Evolutionary conservation across 106 monocot genomes (phyloP).

Genomic region (Allium cepa): DNA sequence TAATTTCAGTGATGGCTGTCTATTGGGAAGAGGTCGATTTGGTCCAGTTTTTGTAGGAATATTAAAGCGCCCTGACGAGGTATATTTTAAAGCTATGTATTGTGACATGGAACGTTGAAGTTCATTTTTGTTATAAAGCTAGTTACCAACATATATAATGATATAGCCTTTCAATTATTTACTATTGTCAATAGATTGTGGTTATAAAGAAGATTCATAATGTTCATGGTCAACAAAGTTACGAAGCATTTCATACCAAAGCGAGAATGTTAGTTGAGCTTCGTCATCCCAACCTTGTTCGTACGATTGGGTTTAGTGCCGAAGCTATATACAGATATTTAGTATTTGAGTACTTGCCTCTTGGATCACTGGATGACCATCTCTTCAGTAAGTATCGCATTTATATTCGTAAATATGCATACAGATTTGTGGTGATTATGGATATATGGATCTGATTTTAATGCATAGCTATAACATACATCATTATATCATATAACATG

Average conservation of each 20-base stretch:
- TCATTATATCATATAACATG: too few species aligned
- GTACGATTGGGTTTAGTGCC: not conserved
- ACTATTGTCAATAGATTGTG: not conserved
- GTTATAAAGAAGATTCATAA: not conserved
- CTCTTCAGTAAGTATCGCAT: not conserved
- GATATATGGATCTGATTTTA: too few species aligned
- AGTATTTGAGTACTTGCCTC: slow-evolving; percentile 3
- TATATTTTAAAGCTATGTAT: too few species aligned
- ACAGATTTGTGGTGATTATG: too few species aligned
- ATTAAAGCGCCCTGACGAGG: too few species aligned
- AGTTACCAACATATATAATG: too few species aligned
- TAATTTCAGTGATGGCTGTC: too few species aligned
- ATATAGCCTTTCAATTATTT: not conserved
- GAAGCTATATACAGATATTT: not conserved
- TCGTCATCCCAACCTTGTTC: slow-evolving; percentile 1
- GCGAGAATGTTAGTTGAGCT: not conserved
- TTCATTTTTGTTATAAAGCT: too few species aligned
- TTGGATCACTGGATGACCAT: not conserved
- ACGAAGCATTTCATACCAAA: not conserved
- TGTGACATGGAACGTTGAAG: too few species aligned
- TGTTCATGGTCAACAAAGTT: not conserved
- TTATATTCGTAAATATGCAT: not conserved
- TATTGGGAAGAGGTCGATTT: too few species aligned
- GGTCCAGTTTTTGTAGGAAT: too few species aligned
- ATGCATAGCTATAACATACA: too few species aligned